Evolutionary conservation across 2,329 filamentous ascomycete genomes (phyloP).

Genomic region (Colletotrichum orchidophilum): DNA sequence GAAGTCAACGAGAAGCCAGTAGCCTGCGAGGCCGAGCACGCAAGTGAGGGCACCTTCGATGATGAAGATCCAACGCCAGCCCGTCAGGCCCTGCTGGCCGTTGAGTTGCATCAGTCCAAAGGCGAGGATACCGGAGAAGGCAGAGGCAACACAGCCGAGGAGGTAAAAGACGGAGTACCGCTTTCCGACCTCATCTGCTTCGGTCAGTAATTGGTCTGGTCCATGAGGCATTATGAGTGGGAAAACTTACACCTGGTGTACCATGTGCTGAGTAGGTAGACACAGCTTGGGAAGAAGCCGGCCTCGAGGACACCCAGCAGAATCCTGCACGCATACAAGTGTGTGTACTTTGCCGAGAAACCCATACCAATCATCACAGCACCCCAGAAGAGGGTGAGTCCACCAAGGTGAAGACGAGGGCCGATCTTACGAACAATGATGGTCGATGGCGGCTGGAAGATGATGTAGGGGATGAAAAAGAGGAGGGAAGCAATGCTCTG

Average conservation of each 20-base stretch:
- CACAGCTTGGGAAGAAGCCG: constrained; percentile 77
- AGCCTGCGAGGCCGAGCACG: constrained; percentile 57
- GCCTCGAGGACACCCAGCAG: constrained; percentile 73
- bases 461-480: constrained; percentile 78
- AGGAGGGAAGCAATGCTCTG: constrained; percentile 74
- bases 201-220: neutral
- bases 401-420: constrained; percentile 63
- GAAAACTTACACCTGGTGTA: constrained; percentile 68
- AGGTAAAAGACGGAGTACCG: constrained; percentile 76
- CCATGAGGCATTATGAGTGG: too few relatives aligned
- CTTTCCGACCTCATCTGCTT: constrained; percentile 71
- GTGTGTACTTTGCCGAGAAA: constrained; percentile 62
- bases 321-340: constrained; percentile 64
- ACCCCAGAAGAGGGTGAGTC: constrained; percentile 69
- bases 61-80: constrained; percentile 77
- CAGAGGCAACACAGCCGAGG: constrained; percentile 72
- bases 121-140: constrained; percentile 74
- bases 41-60: constrained; percentile 64
- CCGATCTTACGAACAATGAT: constrained; percentile 74
- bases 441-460: constrained; percentile 78
- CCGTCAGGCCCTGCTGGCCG: constrained; percentile 61
- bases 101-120: constrained; percentile 75
- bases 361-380: constrained; percentile 72
- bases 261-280: constrained; percentile 80
- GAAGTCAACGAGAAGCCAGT: constrained; percentile 71